phyloP scores from a whole-genome alignment of 2,329 filamentous ascomycete species.

The Gaeumannomyces sp. region DNA sequence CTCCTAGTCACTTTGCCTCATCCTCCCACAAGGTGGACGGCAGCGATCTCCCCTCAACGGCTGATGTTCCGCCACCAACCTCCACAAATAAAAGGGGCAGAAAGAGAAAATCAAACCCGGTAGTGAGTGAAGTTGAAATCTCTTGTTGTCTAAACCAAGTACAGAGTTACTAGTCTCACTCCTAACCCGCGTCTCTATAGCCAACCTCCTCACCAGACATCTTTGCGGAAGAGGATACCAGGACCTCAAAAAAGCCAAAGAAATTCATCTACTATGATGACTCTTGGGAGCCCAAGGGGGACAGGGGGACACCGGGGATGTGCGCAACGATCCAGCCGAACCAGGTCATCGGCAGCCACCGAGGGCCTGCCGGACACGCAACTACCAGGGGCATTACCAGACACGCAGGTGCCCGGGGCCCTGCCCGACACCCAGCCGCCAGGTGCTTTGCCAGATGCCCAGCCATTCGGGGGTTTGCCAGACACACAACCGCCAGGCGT shows the following conservation, averaged over 20 bases:
- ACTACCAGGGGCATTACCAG: no score
- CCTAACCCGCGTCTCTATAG: neutral
- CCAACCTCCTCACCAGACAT: constrained; percentile 23
- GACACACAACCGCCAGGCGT: constrained; percentile 3
- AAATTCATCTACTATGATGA: constrained; percentile 9
- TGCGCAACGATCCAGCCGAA: constrained; percentile 15
- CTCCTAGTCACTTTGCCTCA: constrained; percentile 25
- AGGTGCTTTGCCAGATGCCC: neutral
- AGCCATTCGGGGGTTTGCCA: neutral
- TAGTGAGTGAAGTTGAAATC: neutral
- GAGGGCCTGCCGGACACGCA: constrained; percentile 6
- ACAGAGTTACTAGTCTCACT: no score
- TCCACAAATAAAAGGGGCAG: neutral
- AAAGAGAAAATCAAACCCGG: constrained; percentile 7
- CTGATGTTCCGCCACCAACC: neutral
- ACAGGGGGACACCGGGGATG: constrained; percentile 8
- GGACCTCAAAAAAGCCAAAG: constrained; percentile 11
- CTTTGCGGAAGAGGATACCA: constrained; percentile 15
- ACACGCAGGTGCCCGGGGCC: no score
- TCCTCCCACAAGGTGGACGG: constrained; percentile 12
- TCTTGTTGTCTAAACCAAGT: no score
- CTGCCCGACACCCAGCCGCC: neutral
- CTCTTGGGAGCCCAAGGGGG: constrained; percentile 14
- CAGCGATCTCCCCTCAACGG: constrained; percentile 7
- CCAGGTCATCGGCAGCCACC: constrained; percentile 11